A percentile compares a stretch with the other conserved stretches of the same genome.
Conservation (phyloP, 1,139 yeast species). For the Sugiyamaella neomexicana region DNA sequence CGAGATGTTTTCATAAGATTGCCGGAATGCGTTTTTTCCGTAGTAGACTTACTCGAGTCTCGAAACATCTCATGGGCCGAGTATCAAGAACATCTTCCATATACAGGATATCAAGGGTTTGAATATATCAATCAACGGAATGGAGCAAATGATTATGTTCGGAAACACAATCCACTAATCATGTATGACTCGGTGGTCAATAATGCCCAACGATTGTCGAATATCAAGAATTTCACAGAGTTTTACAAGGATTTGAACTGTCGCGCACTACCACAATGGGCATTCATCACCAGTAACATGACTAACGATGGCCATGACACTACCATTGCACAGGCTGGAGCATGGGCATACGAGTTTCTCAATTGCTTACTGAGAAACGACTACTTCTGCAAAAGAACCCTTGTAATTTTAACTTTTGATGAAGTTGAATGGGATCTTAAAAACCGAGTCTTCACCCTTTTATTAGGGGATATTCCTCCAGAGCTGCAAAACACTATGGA, state of each 20-base stretch:
- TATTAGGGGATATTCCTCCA: conserved; percentile 48
- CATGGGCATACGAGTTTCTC: conserved; percentile 47
- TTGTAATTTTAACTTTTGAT: conserved; percentile 50
- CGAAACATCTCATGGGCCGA: conserved; percentile 51
- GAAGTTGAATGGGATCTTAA: conserved; percentile 46
- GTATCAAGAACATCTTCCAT: conserved; percentile 52
- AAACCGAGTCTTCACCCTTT: conserved; percentile 47
- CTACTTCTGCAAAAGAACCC: conserved; percentile 47
- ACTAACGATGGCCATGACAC: conserved; percentile 52
- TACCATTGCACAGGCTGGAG: conserved; percentile 46
- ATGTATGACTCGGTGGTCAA: conserved; percentile 44
- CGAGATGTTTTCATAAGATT: conserved; percentile 46
- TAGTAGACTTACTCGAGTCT: conserved; percentile 50
- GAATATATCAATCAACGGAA: conserved; percentile 46
- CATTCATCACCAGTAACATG: conserved; percentile 53
- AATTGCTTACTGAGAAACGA: conserved; percentile 45
- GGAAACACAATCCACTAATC: conserved; percentile 52
- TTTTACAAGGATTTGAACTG: conserved; percentile 44
- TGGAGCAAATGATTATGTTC: conserved; percentile 48
- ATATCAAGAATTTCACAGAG: conserved; percentile 49
- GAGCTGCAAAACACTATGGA: conserved; percentile 45
- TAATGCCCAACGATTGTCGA: conserved; percentile 40
- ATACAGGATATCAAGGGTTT: conserved; percentile 51
- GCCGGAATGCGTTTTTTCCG: conserved; percentile 47
- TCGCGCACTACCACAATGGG: conserved; percentile 49